These are phyloP conservation scores for Silene conica DNA, from an alignment of 148 eudicot genomes.

Conservation along the genomic window DNA sequence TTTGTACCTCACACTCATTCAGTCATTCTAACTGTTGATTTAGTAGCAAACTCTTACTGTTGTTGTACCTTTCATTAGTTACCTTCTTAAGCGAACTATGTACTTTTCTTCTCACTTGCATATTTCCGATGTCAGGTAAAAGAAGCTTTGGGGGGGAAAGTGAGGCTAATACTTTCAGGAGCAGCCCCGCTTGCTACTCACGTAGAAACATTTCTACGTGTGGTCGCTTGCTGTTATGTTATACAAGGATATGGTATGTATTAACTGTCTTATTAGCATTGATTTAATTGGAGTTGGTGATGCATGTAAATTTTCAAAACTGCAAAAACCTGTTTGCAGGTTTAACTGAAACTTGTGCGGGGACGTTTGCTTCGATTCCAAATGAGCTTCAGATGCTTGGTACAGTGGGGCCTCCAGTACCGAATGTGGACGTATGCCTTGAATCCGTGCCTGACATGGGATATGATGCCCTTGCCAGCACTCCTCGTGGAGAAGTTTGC, in stretches of 20 bases:
- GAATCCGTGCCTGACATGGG: conserved; percentile 95
- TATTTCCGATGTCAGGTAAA: conserved; percentile 54
- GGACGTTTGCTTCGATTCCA: conserved; percentile 79
- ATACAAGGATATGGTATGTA: conserved; percentile 96
- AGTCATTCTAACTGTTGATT: neutral
- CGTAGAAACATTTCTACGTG: conserved; percentile 80
- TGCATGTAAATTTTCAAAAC: neutral
- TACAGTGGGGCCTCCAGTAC: conserved; percentile 90
- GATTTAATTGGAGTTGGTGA: neutral
- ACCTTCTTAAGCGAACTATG: neutral
- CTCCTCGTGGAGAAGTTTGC: conserved; percentile 88
- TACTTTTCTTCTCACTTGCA: neutral
- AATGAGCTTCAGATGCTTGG: conserved; percentile 75
- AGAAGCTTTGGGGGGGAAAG: conserved; percentile 81
- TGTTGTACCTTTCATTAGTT: conserved; percentile 1
- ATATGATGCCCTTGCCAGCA: conserved; percentile 70
- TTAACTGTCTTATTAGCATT: neutral
- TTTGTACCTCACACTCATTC: neutral
- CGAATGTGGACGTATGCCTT: conserved; percentile 74
- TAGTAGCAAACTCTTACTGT: too few relatives aligned
- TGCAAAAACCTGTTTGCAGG: conserved; percentile 38
- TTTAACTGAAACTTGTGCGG: conserved; percentile 89
- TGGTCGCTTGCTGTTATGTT: conserved; percentile 81
- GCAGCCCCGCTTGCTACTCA: conserved; percentile 96
- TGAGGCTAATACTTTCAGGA: conserved; percentile 86